Percentiles rank a stretch among this genome's conserved stretches.
Conservation (phyloP, 2,329 filamentous ascomycete species). For the Dactylellina haptotyla region DNA sequence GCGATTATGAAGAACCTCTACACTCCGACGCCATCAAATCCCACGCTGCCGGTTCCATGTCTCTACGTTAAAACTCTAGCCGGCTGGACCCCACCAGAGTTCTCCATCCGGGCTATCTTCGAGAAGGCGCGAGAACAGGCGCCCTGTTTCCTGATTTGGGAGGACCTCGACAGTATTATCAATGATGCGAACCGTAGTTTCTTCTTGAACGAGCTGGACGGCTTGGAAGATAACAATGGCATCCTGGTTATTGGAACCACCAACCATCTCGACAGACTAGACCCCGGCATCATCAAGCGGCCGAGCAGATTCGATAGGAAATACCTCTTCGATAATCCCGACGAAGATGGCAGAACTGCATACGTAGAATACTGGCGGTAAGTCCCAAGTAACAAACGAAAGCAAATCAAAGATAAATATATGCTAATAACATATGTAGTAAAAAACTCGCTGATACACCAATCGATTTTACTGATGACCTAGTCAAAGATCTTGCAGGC, state of each 20-base stretch:
- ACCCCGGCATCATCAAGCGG: conserved; percentile 74
- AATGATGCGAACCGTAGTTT: conserved; percentile 71
- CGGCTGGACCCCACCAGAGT: conserved; percentile 69
- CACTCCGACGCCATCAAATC: conserved; percentile 65
- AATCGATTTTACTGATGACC: conserved; percentile 70
- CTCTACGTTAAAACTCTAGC: conserved; percentile 70
- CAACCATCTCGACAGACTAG: conserved; percentile 72
- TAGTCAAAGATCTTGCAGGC: conserved; percentile 70
- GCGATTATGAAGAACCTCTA: conserved; percentile 74
- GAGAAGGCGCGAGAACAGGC: conserved; percentile 70
- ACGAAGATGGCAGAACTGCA: conserved; percentile 66
- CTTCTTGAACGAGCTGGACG: conserved; percentile 79
- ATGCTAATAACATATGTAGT: too few relatives aligned
- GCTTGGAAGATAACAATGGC: conserved; percentile 74
- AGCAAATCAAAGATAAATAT: conserved; percentile 37
- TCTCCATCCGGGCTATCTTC: conserved; percentile 68
- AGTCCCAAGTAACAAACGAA: conserved; percentile 56
- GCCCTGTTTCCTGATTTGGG: conserved; percentile 76
- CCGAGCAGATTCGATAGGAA: conserved; percentile 75
- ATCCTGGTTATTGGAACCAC: conserved; percentile 76
- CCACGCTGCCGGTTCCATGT: conserved; percentile 61
- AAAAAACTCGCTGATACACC: conserved; percentile 66
- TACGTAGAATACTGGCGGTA: conserved; percentile 74
- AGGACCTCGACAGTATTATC: conserved; percentile 76
- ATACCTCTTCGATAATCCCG: conserved; percentile 72